These are phyloP conservation scores for Wickerhamiella hasegawae DNA, from an alignment of 805 yeast species.

Conservation along the genomic window DNA sequence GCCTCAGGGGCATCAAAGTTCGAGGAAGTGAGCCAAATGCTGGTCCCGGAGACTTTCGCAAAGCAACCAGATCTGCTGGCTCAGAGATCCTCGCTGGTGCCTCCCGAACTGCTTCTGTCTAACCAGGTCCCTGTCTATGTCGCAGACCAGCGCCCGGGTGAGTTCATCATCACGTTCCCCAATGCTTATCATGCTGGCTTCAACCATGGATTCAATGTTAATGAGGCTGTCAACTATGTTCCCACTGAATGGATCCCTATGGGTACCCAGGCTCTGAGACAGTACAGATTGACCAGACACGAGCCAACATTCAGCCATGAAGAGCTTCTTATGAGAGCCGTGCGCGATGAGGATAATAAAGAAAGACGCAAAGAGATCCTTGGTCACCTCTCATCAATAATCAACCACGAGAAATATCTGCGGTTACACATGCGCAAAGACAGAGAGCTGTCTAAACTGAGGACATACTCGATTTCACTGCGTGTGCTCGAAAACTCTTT, in stretches of 20 bases:
- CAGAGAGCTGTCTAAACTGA: background rate
- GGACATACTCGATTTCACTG: background rate
- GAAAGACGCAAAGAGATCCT: conserved; percentile 14
- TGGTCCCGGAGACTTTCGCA: conserved; percentile 68
- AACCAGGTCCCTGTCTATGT: conserved; percentile 32
- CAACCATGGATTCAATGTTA: conserved; percentile 59
- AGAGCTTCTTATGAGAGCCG: conserved; percentile 16
- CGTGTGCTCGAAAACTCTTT: background rate
- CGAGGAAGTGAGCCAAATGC: conserved; percentile 40
- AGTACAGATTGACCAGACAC: conserved; percentile 17
- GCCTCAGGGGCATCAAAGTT: conserved; percentile 44
- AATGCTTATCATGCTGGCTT: conserved; percentile 85
- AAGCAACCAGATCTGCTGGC: conserved; percentile 81
- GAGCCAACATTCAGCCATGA: conserved; percentile 25
- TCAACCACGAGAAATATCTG: conserved; percentile 4
- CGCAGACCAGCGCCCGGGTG: conserved; percentile 66
- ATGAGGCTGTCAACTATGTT: conserved; percentile 28
- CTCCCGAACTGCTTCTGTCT: conserved; percentile 41
- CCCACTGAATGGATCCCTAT: conserved; percentile 25
- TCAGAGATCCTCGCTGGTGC: conserved; percentile 65
- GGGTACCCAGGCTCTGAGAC: conserved; percentile 18
- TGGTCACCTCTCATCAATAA: conserved; percentile 7
- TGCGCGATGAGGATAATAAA: conserved; percentile 7
- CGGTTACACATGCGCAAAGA: background rate
- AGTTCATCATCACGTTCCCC: conserved; percentile 73